Conservation (phyloP, 306 rosid genomes). For the Trifolium subterraneum region DNA sequence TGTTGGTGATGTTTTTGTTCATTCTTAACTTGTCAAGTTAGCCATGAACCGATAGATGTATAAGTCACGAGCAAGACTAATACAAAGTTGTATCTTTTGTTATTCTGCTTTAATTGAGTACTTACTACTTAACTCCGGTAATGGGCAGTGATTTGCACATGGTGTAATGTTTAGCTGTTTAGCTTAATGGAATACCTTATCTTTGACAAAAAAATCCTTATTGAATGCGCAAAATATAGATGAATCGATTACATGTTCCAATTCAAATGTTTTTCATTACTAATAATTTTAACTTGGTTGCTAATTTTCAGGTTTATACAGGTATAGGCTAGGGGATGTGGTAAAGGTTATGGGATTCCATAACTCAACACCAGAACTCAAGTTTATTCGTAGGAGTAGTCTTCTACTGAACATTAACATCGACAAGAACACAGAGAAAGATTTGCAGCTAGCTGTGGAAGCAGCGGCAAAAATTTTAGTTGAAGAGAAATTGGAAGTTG, state of each 20-base stretch:
- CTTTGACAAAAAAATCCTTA: too few relatives aligned
- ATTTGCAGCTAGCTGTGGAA: constrained; percentile 80
- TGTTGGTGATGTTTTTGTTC: too few relatives aligned
- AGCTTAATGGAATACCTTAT: too few relatives aligned
- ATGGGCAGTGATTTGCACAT: too few relatives aligned
- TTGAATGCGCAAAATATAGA: neutral
- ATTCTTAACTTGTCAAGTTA: too few relatives aligned
- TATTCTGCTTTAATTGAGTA: too few relatives aligned
- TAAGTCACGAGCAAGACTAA: too few relatives aligned
- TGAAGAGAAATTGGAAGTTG: constrained; percentile 67
- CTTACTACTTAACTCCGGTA: too few relatives aligned
- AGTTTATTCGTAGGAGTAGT: constrained; percentile 70
- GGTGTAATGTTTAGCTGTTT: too few relatives aligned
- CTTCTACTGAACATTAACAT: constrained; percentile 78
- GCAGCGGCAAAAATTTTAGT: constrained; percentile 60
- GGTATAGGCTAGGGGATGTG: constrained; percentile 84
- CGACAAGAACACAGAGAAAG: constrained; percentile 95
- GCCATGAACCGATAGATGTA: too few relatives aligned
- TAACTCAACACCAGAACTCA: constrained; percentile 83
- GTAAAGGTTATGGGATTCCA: constrained; percentile 86
- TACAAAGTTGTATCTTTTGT: too few relatives aligned
- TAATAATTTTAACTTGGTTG: neutral
- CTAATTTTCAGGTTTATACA: constrained; percentile 67
- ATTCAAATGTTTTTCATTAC: neutral
- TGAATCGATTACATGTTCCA: neutral